phyloP scores from a whole-genome alignment of 805 yeast species.

The Cyberlindnera maclurae region DNA sequence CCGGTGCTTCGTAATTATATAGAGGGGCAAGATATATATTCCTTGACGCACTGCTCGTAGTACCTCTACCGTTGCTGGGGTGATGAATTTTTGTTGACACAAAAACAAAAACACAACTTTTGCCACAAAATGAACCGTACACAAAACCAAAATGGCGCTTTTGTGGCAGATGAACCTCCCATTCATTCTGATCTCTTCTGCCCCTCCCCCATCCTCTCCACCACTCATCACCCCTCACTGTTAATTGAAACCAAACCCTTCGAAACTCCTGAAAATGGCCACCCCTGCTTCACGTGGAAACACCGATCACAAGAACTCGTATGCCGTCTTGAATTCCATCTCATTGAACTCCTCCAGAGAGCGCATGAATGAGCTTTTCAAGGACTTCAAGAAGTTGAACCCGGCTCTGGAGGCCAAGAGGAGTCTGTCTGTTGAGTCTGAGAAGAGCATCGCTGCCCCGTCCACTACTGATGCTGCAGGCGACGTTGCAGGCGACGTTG shows the following conservation, averaged over 20 bases:
- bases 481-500: too few relatives aligned
- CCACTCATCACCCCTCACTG: too few relatives aligned
- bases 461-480: neutral
- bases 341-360: constrained; percentile 21
- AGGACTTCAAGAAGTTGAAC: constrained; percentile 21
- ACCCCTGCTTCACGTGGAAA: neutral
- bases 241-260: too few relatives aligned
- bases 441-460: too few relatives aligned
- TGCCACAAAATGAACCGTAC: too few relatives aligned
- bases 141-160: neutral
- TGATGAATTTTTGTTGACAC: too few relatives aligned
- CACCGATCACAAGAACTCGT: neutral
- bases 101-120: neutral
- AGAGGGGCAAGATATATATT: neutral
- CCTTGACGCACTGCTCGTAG: too few relatives aligned
- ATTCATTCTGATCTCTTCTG: too few relatives aligned
- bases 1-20: neutral
- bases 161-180: constrained; percentile 1
- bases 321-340: constrained; percentile 15
- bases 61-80: too few relatives aligned
- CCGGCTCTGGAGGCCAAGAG: neutral
- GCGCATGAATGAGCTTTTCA: constrained; percentile 22
- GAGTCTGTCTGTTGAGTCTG: too few relatives aligned
- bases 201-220: too few relatives aligned
- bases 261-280: too few relatives aligned